Evolutionary conservation across 176 grass and related monocot genomes (phyloP), one percentile per base, ranked within the genome.

Genomic region (Olyra latifolia): DNA sequence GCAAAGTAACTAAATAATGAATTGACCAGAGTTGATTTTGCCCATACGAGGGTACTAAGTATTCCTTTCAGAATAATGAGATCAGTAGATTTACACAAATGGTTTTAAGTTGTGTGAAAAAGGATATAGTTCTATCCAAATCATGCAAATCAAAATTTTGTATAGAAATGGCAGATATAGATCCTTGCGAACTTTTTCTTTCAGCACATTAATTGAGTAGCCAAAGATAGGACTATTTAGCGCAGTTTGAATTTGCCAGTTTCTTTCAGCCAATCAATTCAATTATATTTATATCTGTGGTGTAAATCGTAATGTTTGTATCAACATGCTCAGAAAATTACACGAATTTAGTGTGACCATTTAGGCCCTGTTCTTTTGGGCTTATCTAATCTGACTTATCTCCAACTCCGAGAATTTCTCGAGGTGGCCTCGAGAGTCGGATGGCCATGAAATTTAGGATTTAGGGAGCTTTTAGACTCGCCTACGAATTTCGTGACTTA

Each of bases 131-230:
- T 69, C 15, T 45, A 46, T 69, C 40, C 40, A 69, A 25, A 45
- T 69, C 24, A 69, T 69, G 10, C 11, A 43, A 24, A 69, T 16
- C 41, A 25, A 69, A 29, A 23, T 67, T 43, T 64, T 15, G n/a
- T 69, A n/a, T 25, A 69, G 42, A 69, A 46, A 69, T 69, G 66
- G n/a, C 66, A 25, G n/a, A 23, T 67, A n/a, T 41, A 69, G 65
- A n/a, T 69, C 12, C 12, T 45, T 69, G 5, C 10, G 44, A 69
- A 69, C 7, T 6, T 24, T 68, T 11, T 8, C 7, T 23, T 12
- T 44, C 65, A 68, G 12, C 65, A 45, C 40, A 42, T 41, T 41
- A 66, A 42, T 10, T 22, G 63, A 20, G 62, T 66, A 20, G 6
- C 6, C 49, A 53, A 6, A 55, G 63, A 32, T 14, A 27, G 7